Evolutionary conservation across 495 filamentous ascomycete genomes (phyloP).

Genomic region (Hypoxylon fuscum): DNA sequence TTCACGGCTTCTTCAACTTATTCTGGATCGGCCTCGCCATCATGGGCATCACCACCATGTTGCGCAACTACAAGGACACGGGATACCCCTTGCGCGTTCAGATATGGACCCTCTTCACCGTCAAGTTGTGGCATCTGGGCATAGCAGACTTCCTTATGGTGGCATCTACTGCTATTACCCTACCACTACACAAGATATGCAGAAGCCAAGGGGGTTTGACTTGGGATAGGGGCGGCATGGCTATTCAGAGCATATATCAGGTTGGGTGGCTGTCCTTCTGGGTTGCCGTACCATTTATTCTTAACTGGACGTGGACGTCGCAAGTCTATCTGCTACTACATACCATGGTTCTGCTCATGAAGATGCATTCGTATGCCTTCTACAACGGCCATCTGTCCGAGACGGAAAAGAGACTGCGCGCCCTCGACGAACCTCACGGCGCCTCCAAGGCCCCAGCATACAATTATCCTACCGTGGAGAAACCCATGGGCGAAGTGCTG

Average conservation of each 20-base stretch:
- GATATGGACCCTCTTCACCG: conserved; percentile 87
- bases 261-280: conserved; percentile 80
- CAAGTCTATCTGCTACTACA: conserved; percentile 96
- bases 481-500: conserved; percentile 55
- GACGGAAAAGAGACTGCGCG: conserved; percentile 78
- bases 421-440: conserved; percentile 79
- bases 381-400: conserved; percentile 96
- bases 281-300: conserved; percentile 87
- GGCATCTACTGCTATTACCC: conserved; percentile 69
- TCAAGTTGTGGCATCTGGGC: conserved; percentile 86
- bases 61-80: conserved; percentile 94
- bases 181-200: conserved; percentile 80
- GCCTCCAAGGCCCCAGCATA: conserved; percentile 74
- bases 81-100: conserved; percentile 82
- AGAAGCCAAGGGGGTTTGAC: conserved; percentile 64
- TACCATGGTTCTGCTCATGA: conserved; percentile 91
- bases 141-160: conserved; percentile 88
- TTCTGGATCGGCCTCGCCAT: conserved; percentile 98
- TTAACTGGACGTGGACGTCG: conserved; percentile 91
- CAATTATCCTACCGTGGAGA: conserved; percentile 75
- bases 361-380: conserved; percentile 97
- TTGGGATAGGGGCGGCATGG: conserved; percentile 80
- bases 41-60: conserved; percentile 91
- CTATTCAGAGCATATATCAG: conserved; percentile 84
- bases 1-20: conserved; percentile 94